A percentile compares a stretch with the other conserved stretches of the same genome.
phyloP scores from a whole-genome alignment of 495 filamentous ascomycete species.

The Copromyces sp. region DNA sequence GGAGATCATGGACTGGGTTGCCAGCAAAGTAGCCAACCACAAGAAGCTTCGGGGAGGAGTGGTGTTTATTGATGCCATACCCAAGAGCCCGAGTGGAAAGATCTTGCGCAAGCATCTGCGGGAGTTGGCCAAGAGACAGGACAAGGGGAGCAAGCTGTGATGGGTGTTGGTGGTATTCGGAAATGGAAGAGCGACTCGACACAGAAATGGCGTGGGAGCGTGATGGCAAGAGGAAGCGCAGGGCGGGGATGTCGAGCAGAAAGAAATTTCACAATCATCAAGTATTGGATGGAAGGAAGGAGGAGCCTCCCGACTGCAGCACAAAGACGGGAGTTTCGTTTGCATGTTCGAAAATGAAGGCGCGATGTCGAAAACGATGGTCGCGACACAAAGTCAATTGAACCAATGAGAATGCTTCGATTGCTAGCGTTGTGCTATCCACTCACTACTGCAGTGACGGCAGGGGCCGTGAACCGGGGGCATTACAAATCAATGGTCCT shows the following conservation, averaged over 20 bases:
- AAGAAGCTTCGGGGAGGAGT: slow-evolving; percentile 72
- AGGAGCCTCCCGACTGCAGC: background rate
- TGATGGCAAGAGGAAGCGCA: no score
- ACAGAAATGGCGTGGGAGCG: background rate
- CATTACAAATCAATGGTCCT: no score
- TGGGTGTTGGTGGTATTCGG: background rate
- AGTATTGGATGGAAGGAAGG: background rate
- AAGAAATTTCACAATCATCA: no score
- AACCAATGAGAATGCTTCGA: background rate
- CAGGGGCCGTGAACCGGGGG: no score
- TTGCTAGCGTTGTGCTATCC: background rate
- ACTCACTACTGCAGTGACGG: background rate
- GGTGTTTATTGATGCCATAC: slow-evolving; percentile 62
- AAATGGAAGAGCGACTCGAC: background rate
- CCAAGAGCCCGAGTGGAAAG: slow-evolving; percentile 77
- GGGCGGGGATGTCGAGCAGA: no score
- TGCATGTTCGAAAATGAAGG: background rate
- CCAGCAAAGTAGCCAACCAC: slow-evolving; percentile 49
- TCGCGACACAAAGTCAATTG: background rate
- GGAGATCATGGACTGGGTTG: slow-evolving; percentile 24
- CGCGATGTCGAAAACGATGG: background rate
- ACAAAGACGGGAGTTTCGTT: background rate
- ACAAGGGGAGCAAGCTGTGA: slow-evolving; percentile 10
- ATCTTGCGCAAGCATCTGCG: slow-evolving; percentile 58
- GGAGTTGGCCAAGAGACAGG: slow-evolving; percentile 19